Conservation (phyloP, 2,329 filamentous ascomycete species). For the Xylaria sp. region DNA sequence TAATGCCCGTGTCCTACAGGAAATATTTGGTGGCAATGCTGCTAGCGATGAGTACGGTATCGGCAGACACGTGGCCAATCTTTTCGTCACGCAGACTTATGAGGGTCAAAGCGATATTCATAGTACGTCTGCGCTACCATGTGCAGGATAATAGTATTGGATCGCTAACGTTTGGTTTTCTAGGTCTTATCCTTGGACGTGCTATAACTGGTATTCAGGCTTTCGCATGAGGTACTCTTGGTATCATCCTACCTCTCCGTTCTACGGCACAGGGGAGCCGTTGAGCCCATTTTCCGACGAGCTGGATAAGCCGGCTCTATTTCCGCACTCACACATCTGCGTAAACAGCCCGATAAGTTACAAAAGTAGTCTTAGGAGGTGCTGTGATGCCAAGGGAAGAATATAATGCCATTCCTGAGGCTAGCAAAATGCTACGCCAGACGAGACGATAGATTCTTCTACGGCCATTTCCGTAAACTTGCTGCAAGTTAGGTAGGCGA, state of each 20-base stretch:
- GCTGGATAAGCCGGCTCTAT: no score
- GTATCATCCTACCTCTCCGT: background rate
- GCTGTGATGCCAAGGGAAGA: background rate
- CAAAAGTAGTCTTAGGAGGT: background rate
- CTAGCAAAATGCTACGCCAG: no score
- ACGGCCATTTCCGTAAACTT: background rate
- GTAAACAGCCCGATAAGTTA: no score
- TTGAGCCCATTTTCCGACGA: background rate
- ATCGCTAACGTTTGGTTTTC: constrained; percentile 29
- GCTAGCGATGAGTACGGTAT: constrained; percentile 97
- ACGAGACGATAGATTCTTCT: background rate
- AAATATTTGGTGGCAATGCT: constrained; percentile 98
- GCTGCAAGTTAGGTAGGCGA: background rate
- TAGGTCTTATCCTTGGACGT: constrained; percentile 74
- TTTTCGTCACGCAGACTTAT: constrained; percentile 98
- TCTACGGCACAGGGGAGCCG: background rate
- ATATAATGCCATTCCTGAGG: background rate
- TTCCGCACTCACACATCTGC: no score
- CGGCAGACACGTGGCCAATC: constrained; percentile 91
- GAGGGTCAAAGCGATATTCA: constrained; percentile 99
- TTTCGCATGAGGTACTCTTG: constrained; percentile 63
- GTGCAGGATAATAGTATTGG: background rate
- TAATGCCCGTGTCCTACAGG: constrained; percentile 84
- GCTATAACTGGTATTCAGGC: constrained; percentile 79
- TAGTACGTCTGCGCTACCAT: constrained; percentile 66